Conservation (phyloP, 257 asterid genomes). For the Oldenlandia corymbosa region DNA sequence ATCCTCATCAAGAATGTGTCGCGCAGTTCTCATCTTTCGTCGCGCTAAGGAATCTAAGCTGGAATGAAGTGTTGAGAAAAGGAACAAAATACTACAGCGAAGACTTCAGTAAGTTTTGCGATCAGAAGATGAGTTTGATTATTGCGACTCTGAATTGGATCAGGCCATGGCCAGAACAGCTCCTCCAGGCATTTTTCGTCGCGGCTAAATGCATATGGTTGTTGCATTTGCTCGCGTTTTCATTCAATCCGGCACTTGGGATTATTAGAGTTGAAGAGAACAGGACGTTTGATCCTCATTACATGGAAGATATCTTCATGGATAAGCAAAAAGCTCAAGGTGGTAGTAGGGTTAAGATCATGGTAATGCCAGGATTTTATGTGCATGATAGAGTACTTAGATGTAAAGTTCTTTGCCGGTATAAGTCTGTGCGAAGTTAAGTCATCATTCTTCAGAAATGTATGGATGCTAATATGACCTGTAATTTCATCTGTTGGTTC, state of each 20-base stretch:
- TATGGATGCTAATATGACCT: too few relatives aligned
- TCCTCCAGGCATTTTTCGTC: constrained; percentile 84
- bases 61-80: constrained; percentile 80
- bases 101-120: constrained; percentile 84
- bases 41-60: constrained; percentile 67
- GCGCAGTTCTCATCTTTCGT: constrained; percentile 66
- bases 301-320: constrained; percentile 69
- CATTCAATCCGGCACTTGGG: constrained; percentile 50
- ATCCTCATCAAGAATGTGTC: constrained; percentile 61
- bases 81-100: constrained; percentile 91
- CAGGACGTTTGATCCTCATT: constrained; percentile 43
- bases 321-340: constrained; percentile 57
- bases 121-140: constrained; percentile 79
- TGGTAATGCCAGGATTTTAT: constrained; percentile 94
- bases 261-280: constrained; percentile 70
- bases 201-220: constrained; percentile 92
- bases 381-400: constrained; percentile 68
- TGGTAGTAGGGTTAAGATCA: constrained; percentile 53
- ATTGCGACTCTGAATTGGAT: constrained; percentile 60
- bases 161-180: constrained; percentile 89
- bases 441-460: too few relatives aligned
- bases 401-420: constrained; percentile 83
- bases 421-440: constrained; percentile 33
- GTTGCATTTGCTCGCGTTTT: constrained; percentile 84
- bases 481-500: too few relatives aligned